phyloP scores from a whole-genome alignment of 2,329 filamentous ascomycete species.

The Ophiostoma perfectum region DNA sequence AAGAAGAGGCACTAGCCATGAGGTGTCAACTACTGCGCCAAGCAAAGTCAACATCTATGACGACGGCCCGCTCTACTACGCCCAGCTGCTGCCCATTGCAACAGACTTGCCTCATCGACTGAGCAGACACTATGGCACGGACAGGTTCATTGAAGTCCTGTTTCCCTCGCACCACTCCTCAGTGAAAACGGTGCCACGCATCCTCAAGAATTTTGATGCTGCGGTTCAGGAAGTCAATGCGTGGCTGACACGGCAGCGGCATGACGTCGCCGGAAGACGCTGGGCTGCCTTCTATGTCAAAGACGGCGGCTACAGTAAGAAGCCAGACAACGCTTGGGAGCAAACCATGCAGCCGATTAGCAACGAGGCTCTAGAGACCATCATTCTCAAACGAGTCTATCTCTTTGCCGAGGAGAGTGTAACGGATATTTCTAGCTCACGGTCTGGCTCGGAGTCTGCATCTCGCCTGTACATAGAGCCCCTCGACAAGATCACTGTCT shows the following conservation, averaged over 20 bases:
- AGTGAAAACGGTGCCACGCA: conserved; percentile 27
- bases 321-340: conserved; percentile 23
- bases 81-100: conserved; percentile 45
- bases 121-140: conserved; percentile 50
- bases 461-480: conserved; percentile 27
- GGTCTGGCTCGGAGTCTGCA: conserved; percentile 21
- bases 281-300: conserved; percentile 47
- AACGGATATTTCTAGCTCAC: conserved; percentile 27
- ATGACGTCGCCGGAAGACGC: conserved; percentile 42
- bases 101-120: conserved; percentile 49
- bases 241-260: conserved; percentile 39
- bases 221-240: conserved; percentile 35
- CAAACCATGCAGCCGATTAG: conserved; percentile 31
- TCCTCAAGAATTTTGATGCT: conserved; percentile 32
- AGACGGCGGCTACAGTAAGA: conserved; percentile 36
- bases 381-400: conserved; percentile 42
- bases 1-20: background rate
- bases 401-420: conserved; percentile 52
- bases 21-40: background rate
- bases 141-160: conserved; percentile 53
- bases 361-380: conserved; percentile 28
- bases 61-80: conserved; percentile 37
- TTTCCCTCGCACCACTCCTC: conserved; percentile 42
- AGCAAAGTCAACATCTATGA: conserved; percentile 28
- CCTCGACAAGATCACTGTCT: conserved; percentile 28